phyloP scores from a whole-genome alignment of 768 basidiomycete species.

The Hypsizygus marmoreus region DNA sequence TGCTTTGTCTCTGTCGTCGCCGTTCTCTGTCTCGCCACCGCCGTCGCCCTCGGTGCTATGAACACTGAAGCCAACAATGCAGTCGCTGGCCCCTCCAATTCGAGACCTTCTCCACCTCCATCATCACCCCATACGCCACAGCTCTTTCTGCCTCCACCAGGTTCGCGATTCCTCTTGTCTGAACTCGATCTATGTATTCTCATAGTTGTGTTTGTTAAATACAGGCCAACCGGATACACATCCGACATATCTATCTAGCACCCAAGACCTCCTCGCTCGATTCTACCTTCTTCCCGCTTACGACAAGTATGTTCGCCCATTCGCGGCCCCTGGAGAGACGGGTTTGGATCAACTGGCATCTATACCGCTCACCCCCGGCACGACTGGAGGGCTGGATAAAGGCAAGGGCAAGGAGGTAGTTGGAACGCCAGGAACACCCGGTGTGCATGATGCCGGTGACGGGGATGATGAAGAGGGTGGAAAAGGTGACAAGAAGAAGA shows the following conservation, averaged over 20 bases:
- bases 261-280: constrained; percentile 75
- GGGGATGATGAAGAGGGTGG: constrained; percentile 56
- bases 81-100: constrained; percentile 63
- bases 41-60: constrained; percentile 29
- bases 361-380: constrained; percentile 16
- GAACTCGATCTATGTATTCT: neutral
- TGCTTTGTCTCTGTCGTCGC: constrained; percentile 19
- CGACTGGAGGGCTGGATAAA: constrained; percentile 37
- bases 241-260: constrained; percentile 62
- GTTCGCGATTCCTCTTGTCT: constrained; percentile 27
- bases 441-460: constrained; percentile 42
- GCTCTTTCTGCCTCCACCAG: constrained; percentile 44
- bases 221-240: constrained; percentile 40
- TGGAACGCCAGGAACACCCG: constrained; percentile 36
- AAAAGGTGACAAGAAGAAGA: constrained; percentile 70
- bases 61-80: constrained; percentile 50
- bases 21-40: constrained; percentile 19
- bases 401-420: constrained; percentile 51
- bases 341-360: constrained; percentile 21
- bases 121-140: constrained; percentile 27
- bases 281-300: constrained; percentile 76
- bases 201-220: constrained; percentile 5
- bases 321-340: constrained; percentile 35
- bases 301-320: constrained; percentile 76
- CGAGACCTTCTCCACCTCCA: constrained; percentile 28